phyloP scores from a whole-genome alignment of 1,139 yeast species.

The Hyphopichia pseudoburtonii region DNA sequence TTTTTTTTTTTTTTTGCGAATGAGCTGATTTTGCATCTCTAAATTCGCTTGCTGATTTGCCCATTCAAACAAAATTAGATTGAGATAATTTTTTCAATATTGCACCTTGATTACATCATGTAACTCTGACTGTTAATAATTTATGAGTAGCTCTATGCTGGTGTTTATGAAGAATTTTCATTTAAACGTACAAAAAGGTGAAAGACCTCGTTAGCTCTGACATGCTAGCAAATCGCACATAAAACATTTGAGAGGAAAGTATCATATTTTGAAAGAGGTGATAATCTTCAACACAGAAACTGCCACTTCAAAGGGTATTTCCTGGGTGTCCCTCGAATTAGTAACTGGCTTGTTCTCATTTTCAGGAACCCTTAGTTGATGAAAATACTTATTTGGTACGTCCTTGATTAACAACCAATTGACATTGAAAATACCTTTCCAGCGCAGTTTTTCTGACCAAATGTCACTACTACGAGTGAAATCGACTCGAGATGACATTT shows the following conservation, averaged over 20 bases:
- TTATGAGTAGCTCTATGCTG: conserved; percentile 1
- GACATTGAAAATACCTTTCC: conserved; percentile 54
- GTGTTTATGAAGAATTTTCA: too few species aligned
- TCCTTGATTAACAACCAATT: conserved; percentile 54
- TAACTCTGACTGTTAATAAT: too few species aligned
- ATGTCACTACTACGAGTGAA: conserved; percentile 37
- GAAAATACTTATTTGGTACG: conserved; percentile 47
- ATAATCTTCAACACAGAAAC: conserved; percentile 49
- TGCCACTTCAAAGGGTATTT: conserved; percentile 45
- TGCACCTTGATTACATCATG: too few species aligned
- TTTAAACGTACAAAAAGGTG: too few species aligned
- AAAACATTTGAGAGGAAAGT: too few species aligned
- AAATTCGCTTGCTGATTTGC: too few species aligned
- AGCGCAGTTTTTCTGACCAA: conserved; percentile 50
- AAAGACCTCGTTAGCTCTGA: too few species aligned
- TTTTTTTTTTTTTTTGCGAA: conserved; percentile 1
- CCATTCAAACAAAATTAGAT: too few species aligned
- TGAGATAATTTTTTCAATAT: too few species aligned
- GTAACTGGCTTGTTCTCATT: conserved; percentile 56
- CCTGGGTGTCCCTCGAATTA: conserved; percentile 63
- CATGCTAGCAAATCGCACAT: too few species aligned
- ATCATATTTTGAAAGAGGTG: conserved; percentile 25
- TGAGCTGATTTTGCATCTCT: neutral
- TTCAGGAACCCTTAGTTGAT: conserved; percentile 41
- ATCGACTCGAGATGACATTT: conserved; percentile 46